A percentile compares a stretch with the other conserved stretches of the same genome.
Evolutionary conservation across 805 yeast genomes (phyloP).

Genomic region (Candida coquimbonensis): DNA sequence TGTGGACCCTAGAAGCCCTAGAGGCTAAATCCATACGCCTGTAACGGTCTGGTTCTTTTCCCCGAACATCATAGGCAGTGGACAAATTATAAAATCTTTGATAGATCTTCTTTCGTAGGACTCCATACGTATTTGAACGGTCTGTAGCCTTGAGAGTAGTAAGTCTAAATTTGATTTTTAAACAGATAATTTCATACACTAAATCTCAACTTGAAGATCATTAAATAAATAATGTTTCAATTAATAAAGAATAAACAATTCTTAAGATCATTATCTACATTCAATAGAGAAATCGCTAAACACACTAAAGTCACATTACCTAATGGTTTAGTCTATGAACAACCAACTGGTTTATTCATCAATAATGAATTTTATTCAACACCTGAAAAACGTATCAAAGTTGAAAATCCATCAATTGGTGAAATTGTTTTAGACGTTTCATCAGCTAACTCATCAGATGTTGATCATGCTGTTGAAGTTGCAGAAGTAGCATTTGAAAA

Average conservation of each 20-base stretch:
- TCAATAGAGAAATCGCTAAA: slow-evolving; percentile 20
- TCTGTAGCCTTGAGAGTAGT: no score
- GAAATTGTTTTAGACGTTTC: slow-evolving; percentile 51
- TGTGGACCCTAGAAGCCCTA: no score
- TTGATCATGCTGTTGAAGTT: slow-evolving; percentile 60
- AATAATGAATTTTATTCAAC: slow-evolving; percentile 67
- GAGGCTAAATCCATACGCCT: no score
- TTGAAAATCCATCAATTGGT: slow-evolving; percentile 55
- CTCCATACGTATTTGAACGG: no score
- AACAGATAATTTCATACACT: no score
- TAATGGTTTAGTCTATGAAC: slow-evolving; percentile 57
- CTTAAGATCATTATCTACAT: slow-evolving; percentile 11
- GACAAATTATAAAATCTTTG: no score
- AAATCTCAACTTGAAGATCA: no score
- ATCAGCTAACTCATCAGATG: slow-evolving; percentile 54
- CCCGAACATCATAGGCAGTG: no score
- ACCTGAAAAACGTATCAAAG: slow-evolving; percentile 44
- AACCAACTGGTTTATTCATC: slow-evolving; percentile 86
- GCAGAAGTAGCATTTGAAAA: slow-evolving; percentile 55
- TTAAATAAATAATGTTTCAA: no score
- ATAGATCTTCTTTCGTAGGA: no score
- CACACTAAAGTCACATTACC: slow-evolving; percentile 47
- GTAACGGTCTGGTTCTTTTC: no score
- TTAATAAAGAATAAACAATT: background rate
- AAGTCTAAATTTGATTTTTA: no score